Evolutionary conservation across 305 asterid species (phyloP).

Genomic region (Solanum hybrid): DNA sequence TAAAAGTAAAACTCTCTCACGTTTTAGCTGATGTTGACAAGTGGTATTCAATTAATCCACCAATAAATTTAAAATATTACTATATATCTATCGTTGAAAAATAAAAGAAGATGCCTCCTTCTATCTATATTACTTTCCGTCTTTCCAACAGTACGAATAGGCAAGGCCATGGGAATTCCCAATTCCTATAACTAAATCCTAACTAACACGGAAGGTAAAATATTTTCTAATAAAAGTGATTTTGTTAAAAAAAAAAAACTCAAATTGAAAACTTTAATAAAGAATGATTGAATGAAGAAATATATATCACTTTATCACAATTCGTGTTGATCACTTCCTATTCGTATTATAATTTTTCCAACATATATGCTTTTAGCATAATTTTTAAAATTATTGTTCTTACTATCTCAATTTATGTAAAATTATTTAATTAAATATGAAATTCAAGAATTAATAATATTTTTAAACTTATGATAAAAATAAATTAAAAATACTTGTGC

Average conservation of each 20-base stretch:
- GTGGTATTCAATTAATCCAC: not conserved
- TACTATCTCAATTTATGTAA: no score
- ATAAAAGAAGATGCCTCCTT: not conserved
- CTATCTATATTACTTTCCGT: not conserved
- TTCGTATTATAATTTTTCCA: not conserved
- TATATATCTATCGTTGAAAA: not conserved
- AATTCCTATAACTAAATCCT: not conserved
- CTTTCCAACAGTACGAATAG: not conserved
- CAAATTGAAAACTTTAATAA: no score
- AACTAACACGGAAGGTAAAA: no score
- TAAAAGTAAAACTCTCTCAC: not conserved
- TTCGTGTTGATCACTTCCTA: not conserved
- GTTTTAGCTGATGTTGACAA: not conserved
- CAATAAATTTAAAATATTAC: not conserved
- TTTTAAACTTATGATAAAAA: not conserved
- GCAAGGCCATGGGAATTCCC: not conserved
- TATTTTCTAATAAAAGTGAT: no score
- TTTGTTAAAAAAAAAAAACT: no score
- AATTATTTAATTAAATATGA: no score
- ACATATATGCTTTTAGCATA: not conserved
- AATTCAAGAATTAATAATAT: no score
- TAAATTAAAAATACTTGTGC: not conserved
- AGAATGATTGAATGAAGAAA: no score
- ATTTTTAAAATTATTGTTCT: no score
- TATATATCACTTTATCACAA: accelerated